Percentiles rank a stretch among this genome's conserved stretches.
Evolutionary conservation across 768 basidiomycete genomes (phyloP).

Genomic region (Heimioporus sp.): DNA sequence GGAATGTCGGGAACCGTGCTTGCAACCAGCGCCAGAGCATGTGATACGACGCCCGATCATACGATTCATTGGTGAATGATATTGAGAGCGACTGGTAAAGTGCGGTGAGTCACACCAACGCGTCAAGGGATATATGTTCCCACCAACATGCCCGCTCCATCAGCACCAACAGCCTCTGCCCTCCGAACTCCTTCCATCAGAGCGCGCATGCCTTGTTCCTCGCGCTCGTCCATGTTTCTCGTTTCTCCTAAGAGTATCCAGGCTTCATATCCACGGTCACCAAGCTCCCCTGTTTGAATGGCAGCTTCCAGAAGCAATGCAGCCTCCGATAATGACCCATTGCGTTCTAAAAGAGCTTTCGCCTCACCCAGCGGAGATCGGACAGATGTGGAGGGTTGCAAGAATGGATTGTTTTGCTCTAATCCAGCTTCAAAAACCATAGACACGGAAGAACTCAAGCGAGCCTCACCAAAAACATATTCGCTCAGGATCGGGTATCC

Average conservation of each 20-base stretch:
- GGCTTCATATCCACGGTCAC: conserved; percentile 80
- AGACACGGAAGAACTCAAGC: background rate
- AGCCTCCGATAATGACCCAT: conserved; percentile 86
- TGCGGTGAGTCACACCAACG: conserved; percentile 9
- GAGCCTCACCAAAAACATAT: conserved; percentile 73
- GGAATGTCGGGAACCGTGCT: conserved; percentile 58
- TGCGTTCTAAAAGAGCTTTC: conserved; percentile 70
- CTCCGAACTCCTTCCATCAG: conserved; percentile 66
- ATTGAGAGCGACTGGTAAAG: conserved; percentile 80
- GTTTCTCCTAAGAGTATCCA: conserved; percentile 94
- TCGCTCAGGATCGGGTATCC: conserved; percentile 72
- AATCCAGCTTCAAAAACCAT: conserved; percentile 5
- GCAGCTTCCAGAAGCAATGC: conserved; percentile 88
- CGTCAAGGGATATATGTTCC: conserved; percentile 21
- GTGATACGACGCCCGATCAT: conserved; percentile 81
- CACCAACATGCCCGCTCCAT: conserved; percentile 75
- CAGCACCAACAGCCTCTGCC: conserved; percentile 62
- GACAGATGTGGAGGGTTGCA: conserved; percentile 47
- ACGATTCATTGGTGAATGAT: conserved; percentile 92
- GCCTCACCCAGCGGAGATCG: conserved; percentile 65
- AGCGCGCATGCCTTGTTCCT: conserved; percentile 79
- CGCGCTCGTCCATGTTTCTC: conserved; percentile 85
- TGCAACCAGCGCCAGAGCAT: conserved; percentile 86
- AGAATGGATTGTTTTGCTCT: conserved; percentile 75
- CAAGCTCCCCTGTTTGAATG: conserved; percentile 77